Base-by-base conservation (phyloP, 1,139 yeast species). In the Zygosaccharomyces pseudobailii region DNA sequence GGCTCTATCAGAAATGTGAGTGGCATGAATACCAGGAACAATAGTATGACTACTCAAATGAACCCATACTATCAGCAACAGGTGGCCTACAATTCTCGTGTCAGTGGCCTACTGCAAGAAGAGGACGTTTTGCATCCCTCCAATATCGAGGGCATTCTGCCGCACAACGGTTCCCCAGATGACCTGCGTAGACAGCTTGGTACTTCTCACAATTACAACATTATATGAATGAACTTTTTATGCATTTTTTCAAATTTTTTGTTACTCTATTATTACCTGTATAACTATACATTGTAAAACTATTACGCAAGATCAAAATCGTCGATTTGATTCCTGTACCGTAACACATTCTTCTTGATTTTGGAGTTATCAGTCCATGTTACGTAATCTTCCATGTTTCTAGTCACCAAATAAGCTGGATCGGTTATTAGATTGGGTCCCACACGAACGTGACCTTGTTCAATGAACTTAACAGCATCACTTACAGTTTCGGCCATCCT, bases 301-400 rank as follows among this genome's bases (percentile, higher is more conserved):
- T 20, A 25, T 61, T 56, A 80, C 36, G 84, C 76, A 60, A 82
- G 73, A 52, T 82, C 87, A 65, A 78, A 85, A 69, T 85, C 94
- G 68, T 85, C 94, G 62, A 84, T 79, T 71, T 82, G 80, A 70
- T 92, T 90, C 71, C 87, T 84, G 72, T 87, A 94, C 70, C 86
- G 86, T 70, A 90, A 82, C 51, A 90, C 80, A 57, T 88, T 89
- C 62, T 86, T 78, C 76, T 87, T 90, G 68, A 94, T 90, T 82
- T 92, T 94, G 55, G 95, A 85, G 41, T 82, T 77, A 62, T 94
- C 97, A 19, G 87, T 95, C 99, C 99, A 94, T 1, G 98, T 94
- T 59, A 94, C 78, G 67, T 88, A 92, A 69, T 94, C 99, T 66
- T 94, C 98, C 84, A 92, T 77, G 58, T 83, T 88, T 63, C 94